These are phyloP conservation scores for Phylloporus sp. DNA, from an alignment of 768 basidiomycete species.

Conservation along the genomic window DNA sequence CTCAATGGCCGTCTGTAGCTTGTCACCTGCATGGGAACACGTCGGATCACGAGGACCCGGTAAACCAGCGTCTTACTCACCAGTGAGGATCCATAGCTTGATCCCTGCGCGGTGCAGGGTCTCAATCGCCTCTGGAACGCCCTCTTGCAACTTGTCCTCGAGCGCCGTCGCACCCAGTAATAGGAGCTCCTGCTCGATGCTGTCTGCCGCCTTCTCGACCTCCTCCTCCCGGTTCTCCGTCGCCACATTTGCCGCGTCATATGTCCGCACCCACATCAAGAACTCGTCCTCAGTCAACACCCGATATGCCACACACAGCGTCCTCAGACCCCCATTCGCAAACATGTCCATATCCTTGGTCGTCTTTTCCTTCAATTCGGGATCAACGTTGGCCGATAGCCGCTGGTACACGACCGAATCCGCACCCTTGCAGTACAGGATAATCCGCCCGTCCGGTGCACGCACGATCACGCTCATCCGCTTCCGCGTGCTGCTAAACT, in stretches of 20 bases:
- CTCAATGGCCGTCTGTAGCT: conserved; percentile 97
- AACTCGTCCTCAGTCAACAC: conserved; percentile 83
- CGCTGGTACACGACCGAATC: conserved; percentile 93
- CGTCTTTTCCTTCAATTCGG: conserved; percentile 69
- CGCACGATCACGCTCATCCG: conserved; percentile 93
- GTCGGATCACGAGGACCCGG: neutral
- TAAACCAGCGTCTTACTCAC: conserved; percentile 35
- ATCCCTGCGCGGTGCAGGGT: conserved; percentile 89
- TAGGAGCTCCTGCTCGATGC: conserved; percentile 76
- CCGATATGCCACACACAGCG: conserved; percentile 84
- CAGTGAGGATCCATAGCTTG: conserved; percentile 97
- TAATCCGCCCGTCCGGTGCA: conserved; percentile 73
- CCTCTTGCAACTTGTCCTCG: conserved; percentile 96
- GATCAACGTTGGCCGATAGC: conserved; percentile 72
- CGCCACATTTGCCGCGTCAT: conserved; percentile 78
- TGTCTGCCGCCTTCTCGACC: conserved; percentile 82
- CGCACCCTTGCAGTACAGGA: conserved; percentile 95
- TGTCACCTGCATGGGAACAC: conserved; percentile 62
- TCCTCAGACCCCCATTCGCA: conserved; percentile 89
- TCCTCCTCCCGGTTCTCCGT: conserved; percentile 84
- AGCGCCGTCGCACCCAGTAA: conserved; percentile 94
- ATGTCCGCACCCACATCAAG: conserved; percentile 68
- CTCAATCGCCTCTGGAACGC: conserved; percentile 95
- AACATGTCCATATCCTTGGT: conserved; percentile 87
- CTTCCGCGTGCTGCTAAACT: conserved; percentile 93